Evolutionary conservation across 129 eudicot species (phyloP), one percentile per base, ranked within the genome.

Genomic region (Cynara cardunculus): DNA sequence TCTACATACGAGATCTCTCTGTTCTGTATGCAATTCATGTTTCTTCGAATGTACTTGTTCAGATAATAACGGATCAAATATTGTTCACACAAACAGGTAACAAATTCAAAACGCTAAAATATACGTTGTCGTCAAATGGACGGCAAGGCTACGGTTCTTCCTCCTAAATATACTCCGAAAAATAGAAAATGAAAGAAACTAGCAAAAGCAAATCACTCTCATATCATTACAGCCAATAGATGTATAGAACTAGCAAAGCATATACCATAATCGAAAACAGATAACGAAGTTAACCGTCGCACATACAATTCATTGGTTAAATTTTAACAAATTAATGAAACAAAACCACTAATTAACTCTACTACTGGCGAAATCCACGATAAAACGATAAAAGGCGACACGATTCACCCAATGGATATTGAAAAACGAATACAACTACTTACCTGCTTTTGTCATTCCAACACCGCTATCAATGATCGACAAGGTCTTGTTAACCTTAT

Each of bases 381-480:
- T 7, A 1, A 53, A 44, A 30, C 61, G 24, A 30, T 46, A 61
- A n/a, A 37, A 65, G 25, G 14, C n/a, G 64, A 73, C 35, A 27
- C 26, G 35, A 49, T 24, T 56, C 21, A 56, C 7, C 2, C 8
- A 72, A 25, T 0, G 5, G 0, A 28, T 22, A 14, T 3, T 12
- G 26, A 67, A n/a, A 18, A 71, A 12, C 16, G 21, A 49, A 37
- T 2, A 27, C 14, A 6, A 2, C 68, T 0, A 5, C 3, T 32
- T 84, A 93, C 98, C 98, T 88, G 97, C 89, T 93, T 93, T 91
- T 2, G 94, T 91, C 97, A 93, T 93, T 67, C 98, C 98, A 61
- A 93, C 37, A n/a, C 98, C 98, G 31, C 97, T 93, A 84, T 93
- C 98, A 30, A 89, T 93, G 61, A 93, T 87, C 0, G 98, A 88